Evolutionary conservation across 768 basidiomycete species (phyloP).

Genomic region (Suillus ampliporus): DNA sequence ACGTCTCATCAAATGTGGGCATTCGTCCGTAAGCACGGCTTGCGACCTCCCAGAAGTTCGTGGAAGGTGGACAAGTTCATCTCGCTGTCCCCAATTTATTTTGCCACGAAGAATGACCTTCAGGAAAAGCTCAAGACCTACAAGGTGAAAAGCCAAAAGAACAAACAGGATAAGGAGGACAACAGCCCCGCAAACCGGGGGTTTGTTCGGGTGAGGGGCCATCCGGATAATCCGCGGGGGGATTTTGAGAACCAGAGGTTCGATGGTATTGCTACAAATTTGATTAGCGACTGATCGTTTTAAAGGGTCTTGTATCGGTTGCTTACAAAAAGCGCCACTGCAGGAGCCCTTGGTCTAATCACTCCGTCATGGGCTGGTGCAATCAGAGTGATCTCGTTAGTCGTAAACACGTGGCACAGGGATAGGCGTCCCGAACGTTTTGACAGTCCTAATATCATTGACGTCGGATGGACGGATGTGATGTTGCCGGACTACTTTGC

Average conservation of each 20-base stretch:
- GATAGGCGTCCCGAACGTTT: conserved; percentile 42
- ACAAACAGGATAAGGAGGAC: conserved; percentile 34
- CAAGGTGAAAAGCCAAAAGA: conserved; percentile 45
- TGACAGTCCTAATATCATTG: conserved; percentile 39
- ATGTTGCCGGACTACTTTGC: conserved; percentile 32
- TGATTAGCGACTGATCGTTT: not conserved
- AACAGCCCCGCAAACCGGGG: conserved; percentile 50
- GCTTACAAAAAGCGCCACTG: conserved; percentile 24
- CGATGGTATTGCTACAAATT: not conserved
- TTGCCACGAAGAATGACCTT: conserved; percentile 38
- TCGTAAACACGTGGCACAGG: conserved; percentile 39
- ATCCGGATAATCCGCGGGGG: conserved; percentile 37
- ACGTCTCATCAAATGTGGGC: conserved; percentile 36
- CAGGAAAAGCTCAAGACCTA: conserved; percentile 44
- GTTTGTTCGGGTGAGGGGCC: conserved; percentile 31
- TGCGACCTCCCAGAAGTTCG: conserved; percentile 18
- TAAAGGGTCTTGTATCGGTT: conserved; percentile 41
- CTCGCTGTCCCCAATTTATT: conserved; percentile 56
- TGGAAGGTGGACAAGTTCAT: conserved; percentile 38
- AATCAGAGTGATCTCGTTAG: conserved; percentile 42
- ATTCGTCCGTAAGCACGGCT: conserved; percentile 26
- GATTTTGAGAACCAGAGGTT: conserved; percentile 57
- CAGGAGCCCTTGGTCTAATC: conserved; percentile 39
- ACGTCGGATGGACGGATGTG: conserved; percentile 51
- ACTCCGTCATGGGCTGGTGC: conserved; percentile 38